These are phyloP conservation scores for Nicotiana obtusifolia DNA, from an alignment of 257 asterid genomes.

Conservation along the genomic window DNA sequence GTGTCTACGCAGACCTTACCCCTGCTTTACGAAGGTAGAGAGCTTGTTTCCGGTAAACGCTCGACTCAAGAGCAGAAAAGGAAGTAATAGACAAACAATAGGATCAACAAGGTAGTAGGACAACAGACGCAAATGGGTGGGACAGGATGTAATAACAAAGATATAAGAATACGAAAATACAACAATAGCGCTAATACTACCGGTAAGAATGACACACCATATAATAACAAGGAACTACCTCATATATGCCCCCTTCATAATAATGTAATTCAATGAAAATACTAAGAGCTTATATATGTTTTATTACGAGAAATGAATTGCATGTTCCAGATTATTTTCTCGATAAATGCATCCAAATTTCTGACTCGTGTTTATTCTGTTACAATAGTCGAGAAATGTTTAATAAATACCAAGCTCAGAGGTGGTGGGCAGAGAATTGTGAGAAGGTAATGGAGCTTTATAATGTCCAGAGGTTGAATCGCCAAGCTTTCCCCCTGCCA, in stretches of 20 bases:
- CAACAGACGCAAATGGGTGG: too few species aligned
- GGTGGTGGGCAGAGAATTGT: conserved; percentile 94
- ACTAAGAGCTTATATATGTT: neutral
- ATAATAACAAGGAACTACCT: neutral
- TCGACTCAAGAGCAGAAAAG: too few species aligned
- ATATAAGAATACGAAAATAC: too few species aligned
- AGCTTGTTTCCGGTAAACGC: too few species aligned
- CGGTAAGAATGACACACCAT: too few species aligned
- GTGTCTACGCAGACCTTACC: too few species aligned
- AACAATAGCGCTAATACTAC: too few species aligned
- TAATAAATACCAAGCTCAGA: conserved; percentile 95
- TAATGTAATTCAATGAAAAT: neutral
- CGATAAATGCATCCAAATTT: neutral
- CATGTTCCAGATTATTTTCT: neutral
- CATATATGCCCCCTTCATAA: neutral
- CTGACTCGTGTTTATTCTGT: neutral
- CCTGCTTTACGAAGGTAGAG: too few species aligned
- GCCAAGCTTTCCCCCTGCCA: conserved; percentile 78
- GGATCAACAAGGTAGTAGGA: too few species aligned
- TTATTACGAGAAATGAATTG: neutral
- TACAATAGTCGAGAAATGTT: conserved; percentile 72
- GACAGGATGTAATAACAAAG: too few species aligned
- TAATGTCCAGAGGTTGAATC: conserved; percentile 78
- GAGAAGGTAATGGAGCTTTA: conserved; percentile 87
- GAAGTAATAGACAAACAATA: too few species aligned